A percentile compares a stretch with the other conserved stretches of the same genome.
These are phyloP conservation scores for Tolypocladium amazonense DNA, from an alignment of 2,329 filamentous ascomycete species.

Conservation along the genomic window DNA sequence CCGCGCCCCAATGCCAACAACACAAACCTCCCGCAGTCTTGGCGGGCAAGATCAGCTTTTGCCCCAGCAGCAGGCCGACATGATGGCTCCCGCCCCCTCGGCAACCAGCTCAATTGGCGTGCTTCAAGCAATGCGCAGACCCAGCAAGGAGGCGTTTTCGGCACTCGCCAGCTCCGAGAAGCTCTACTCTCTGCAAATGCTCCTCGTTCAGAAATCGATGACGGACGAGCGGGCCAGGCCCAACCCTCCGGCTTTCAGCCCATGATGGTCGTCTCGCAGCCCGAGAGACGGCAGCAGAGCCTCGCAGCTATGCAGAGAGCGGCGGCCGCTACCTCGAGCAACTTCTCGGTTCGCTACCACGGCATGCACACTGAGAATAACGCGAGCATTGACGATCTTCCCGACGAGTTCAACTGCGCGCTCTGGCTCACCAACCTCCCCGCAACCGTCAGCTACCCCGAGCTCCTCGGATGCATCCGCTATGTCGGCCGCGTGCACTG, in stretches of 20 bases:
- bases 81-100: neutral
- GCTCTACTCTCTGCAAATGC: neutral
- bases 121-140: neutral
- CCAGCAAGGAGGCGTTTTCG: neutral
- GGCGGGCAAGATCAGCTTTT: neutral
- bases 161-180: neutral
- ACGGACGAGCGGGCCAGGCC: neutral
- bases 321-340: neutral
- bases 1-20: neutral
- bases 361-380: constrained; percentile 24
- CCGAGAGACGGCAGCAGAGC: constrained; percentile 4
- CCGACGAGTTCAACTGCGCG: constrained; percentile 31
- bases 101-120: neutral
- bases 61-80: neutral
- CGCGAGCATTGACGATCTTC: constrained; percentile 21
- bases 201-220: neutral
- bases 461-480: constrained; percentile 33
- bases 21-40: neutral
- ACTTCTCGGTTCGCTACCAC: constrained; percentile 24
- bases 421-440: constrained; percentile 44
- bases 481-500: constrained; percentile 40
- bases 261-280: constrained; percentile 12
- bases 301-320: constrained; percentile 1
- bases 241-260: constrained; percentile 8
- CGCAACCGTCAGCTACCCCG: constrained; percentile 25